A percentile compares a stretch with the other conserved stretches of the same genome.
Evolutionary conservation across 768 basidiomycete species (phyloP).

Genomic region (Lanmaoa pseudosensibilis): DNA sequence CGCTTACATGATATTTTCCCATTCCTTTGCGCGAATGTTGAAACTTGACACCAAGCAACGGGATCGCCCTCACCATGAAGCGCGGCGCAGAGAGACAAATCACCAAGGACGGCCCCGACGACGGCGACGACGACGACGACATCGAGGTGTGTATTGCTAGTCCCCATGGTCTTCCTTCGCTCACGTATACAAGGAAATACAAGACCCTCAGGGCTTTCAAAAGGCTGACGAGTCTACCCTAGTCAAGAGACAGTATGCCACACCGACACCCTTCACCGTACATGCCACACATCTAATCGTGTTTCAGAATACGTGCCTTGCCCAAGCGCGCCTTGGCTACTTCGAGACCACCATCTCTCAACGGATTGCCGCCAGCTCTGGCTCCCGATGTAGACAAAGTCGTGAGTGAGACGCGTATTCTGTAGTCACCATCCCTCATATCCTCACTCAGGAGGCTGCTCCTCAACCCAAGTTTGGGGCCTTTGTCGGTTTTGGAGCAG

Average conservation of each 20-base stretch:
- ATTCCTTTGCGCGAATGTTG: constrained; percentile 3
- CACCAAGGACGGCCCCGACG: constrained; percentile 50
- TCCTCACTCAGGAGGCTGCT: constrained; percentile 20
- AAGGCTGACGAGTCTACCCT: constrained; percentile 61
- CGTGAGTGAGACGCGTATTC: constrained; percentile 25
- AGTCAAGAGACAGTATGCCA: constrained; percentile 55
- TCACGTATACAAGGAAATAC: constrained; percentile 40
- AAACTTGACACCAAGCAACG: too few relatives aligned
- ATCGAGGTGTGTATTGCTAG: constrained; percentile 26
- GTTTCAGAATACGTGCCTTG: constrained; percentile 59
- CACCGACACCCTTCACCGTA: neutral
- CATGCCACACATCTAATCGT: constrained; percentile 10
- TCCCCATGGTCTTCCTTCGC: neutral
- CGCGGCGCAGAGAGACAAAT: constrained; percentile 74
- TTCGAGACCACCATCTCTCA: constrained; percentile 24
- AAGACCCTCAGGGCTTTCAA: constrained; percentile 46
- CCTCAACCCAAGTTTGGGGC: constrained; percentile 47
- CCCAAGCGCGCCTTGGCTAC: constrained; percentile 48
- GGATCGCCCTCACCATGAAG: constrained; percentile 53
- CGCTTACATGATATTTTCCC: constrained; percentile 25
- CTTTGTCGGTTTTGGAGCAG: constrained; percentile 53
- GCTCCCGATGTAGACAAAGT: constrained; percentile 23
- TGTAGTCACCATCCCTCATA: constrained; percentile 18
- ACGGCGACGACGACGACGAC: constrained; percentile 40
- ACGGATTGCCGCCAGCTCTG: constrained; percentile 26